Percentiles rank a stretch among this genome's conserved stretches.
phyloP scores from a whole-genome alignment of 208 protist genomes.

The Herpetomonas tarakana region DNA sequence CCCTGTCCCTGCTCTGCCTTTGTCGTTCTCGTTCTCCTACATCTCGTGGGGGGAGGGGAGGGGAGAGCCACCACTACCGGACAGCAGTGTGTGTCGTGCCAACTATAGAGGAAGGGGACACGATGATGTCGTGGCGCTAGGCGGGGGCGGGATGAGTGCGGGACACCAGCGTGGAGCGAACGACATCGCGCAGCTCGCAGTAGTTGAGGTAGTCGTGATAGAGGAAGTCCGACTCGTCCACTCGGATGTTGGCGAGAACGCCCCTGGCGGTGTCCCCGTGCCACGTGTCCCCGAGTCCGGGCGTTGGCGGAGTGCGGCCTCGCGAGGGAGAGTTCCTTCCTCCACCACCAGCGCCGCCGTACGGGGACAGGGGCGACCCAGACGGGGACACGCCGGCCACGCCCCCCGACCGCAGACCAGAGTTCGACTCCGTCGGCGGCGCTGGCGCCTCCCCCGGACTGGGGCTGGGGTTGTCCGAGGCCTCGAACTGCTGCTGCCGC shows the following conservation, averaged over 20 bases:
- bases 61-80: too few relatives aligned
- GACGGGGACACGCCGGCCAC: neutral
- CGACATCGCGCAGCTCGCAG: slow-evolving; percentile 62
- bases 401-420: too few relatives aligned
- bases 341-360: neutral
- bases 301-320: too few relatives aligned
- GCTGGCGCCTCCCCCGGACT: too few relatives aligned
- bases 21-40: too few relatives aligned
- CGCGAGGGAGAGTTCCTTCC: too few relatives aligned
- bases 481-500: neutral
- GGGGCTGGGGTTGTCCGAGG: neutral
- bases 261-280: slow-evolving; percentile 6
- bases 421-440: neutral
- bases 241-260: slow-evolving; percentile 1
- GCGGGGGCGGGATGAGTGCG: slow-evolving; percentile 62
- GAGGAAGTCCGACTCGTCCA: slow-evolving; percentile 20
- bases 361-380: neutral
- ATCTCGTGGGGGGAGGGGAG: too few relatives aligned
- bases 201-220: slow-evolving; percentile 43
- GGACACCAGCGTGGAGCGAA: slow-evolving; percentile 52
- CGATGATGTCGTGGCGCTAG: too few relatives aligned
- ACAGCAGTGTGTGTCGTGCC: too few relatives aligned
- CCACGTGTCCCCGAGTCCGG: slow-evolving; percentile 7
- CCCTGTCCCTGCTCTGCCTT: too few relatives aligned
- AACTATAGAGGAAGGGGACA: too few relatives aligned